Evolutionary conservation across 257 asterid species (phyloP).

Genomic region (Fraxinus cuspidata): DNA sequence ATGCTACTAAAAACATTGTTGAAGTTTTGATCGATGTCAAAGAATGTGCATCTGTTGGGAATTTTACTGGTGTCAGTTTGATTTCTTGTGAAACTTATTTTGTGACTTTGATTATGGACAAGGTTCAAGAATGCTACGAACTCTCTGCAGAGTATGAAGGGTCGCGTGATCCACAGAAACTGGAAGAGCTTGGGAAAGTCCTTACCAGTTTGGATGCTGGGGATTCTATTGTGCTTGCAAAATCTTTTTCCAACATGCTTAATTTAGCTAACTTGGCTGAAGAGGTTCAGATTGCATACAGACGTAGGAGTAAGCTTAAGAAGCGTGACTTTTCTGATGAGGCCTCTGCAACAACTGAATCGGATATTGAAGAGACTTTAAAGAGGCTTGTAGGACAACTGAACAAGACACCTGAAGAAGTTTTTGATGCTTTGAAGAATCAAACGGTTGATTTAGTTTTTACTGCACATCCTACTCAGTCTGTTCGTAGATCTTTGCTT

Average conservation of each 20-base stretch:
- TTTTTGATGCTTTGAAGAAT: slow-evolving; percentile 41
- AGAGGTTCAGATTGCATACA: slow-evolving; percentile 87
- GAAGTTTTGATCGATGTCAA: background rate
- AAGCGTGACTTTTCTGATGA: slow-evolving; percentile 79
- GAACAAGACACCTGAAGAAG: slow-evolving; percentile 75
- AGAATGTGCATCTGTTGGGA: background rate
- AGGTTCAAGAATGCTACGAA: slow-evolving; percentile 98
- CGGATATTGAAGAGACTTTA: slow-evolving; percentile 22
- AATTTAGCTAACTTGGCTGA: slow-evolving; percentile 41
- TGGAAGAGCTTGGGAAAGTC: slow-evolving; percentile 88
- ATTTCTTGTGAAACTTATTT: slow-evolving; percentile 14
- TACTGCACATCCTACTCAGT: slow-evolving; percentile 93
- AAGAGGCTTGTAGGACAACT: slow-evolving; percentile 79
- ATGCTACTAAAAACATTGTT: background rate
- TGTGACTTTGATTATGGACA: slow-evolving; percentile 20
- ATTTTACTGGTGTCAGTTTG: background rate
- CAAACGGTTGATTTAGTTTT: slow-evolving; percentile 76
- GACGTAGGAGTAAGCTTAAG: slow-evolving; percentile 76
- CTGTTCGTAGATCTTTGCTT: slow-evolving; percentile 92
- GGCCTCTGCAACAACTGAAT: slow-evolving; percentile 90
- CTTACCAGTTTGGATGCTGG: slow-evolving; percentile 95
- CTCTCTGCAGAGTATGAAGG: slow-evolving; percentile 90
- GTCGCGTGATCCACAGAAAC: slow-evolving; percentile 58
- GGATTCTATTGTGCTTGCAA: slow-evolving; percentile 86
- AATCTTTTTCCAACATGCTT: slow-evolving; percentile 95